Conservation (phyloP, 139 green algal genomes). For the Haematococcus sp. region DNA sequence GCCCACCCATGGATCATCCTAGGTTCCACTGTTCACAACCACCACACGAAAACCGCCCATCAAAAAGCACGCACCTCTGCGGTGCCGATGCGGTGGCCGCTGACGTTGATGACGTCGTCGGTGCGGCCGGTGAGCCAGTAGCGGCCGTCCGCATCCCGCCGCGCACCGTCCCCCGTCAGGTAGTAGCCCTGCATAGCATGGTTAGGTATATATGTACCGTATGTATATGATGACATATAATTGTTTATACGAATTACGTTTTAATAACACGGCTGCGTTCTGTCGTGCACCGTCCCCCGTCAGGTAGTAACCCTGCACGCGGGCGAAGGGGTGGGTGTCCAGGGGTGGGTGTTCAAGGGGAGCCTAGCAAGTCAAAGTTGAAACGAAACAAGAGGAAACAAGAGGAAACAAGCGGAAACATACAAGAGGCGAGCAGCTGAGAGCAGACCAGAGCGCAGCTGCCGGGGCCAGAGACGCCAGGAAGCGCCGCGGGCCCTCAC, state of each 20-base stretch:
- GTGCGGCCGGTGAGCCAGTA: slow-evolving; percentile 85
- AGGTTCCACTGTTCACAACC: no score
- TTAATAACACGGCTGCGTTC: slow-evolving; percentile 55
- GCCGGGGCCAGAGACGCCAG: not conserved
- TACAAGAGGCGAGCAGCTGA: not conserved
- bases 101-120: slow-evolving; percentile 91
- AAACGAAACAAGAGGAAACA: no score
- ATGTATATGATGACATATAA: no score
- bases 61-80: slow-evolving; percentile 85
- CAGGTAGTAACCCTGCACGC: slow-evolving; percentile 87
- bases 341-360: no score
- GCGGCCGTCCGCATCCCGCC: slow-evolving; percentile 64
- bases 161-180: slow-evolving; percentile 82
- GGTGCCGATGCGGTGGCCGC: slow-evolving; percentile 91
- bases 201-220: slow-evolving; percentile 69
- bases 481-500: not conserved
- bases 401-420: no score
- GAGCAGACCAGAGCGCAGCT: no score
- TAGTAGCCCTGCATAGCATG: slow-evolving; percentile 90
- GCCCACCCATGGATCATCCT: no score
- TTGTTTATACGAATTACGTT: no score
- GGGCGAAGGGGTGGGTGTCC: no score
- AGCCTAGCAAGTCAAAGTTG: no score
- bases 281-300: slow-evolving; percentile 73
- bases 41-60: not conserved